A percentile compares a stretch with the other conserved stretches of the same genome.
These are phyloP conservation scores for Phytophthora sansomeana DNA, from an alignment of 352 stramenopile species.

Conservation along the genomic window DNA sequence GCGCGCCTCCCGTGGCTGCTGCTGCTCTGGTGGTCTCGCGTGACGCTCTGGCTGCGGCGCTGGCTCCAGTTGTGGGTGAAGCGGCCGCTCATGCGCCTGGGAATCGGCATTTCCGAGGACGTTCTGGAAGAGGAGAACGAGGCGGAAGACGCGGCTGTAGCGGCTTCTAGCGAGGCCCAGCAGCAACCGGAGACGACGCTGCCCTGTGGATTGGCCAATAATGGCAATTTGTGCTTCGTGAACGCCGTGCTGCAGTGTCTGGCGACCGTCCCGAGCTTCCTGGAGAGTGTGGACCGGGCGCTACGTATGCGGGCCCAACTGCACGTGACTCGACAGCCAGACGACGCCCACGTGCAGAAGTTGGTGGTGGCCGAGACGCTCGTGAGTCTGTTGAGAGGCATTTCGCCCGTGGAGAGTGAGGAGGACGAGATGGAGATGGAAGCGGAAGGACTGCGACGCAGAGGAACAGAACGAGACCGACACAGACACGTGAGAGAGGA, in stretches of 20 bases:
- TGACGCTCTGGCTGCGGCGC: conserved; percentile 38
- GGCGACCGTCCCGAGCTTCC: conserved; percentile 50
- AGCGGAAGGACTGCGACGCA: conserved; percentile 2
- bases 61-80: conserved; percentile 43
- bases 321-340: conserved; percentile 24
- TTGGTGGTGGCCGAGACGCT: conserved; percentile 38
- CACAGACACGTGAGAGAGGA: conserved; percentile 24
- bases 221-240: conserved; percentile 80
- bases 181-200: conserved; percentile 9
- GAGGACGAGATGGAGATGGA: conserved; percentile 20
- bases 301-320: conserved; percentile 34
- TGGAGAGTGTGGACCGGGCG: conserved; percentile 34
- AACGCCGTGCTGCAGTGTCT: conserved; percentile 83
- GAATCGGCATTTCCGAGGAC: conserved; percentile 25
- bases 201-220: conserved; percentile 62
- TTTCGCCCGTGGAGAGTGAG: conserved; percentile 11
- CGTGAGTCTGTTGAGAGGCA: conserved; percentile 36
- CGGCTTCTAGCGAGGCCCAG: neutral
- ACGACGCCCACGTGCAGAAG: conserved; percentile 33
- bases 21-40: conserved; percentile 38
- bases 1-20: conserved; percentile 40
- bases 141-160: conserved; percentile 1
- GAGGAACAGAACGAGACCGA: conserved; percentile 9
- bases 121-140: conserved; percentile 22
- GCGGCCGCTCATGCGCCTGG: conserved; percentile 44